These are phyloP conservation scores for Diospyros kaki DNA, from an alignment of 148 eudicot species.

Conservation along the genomic window DNA sequence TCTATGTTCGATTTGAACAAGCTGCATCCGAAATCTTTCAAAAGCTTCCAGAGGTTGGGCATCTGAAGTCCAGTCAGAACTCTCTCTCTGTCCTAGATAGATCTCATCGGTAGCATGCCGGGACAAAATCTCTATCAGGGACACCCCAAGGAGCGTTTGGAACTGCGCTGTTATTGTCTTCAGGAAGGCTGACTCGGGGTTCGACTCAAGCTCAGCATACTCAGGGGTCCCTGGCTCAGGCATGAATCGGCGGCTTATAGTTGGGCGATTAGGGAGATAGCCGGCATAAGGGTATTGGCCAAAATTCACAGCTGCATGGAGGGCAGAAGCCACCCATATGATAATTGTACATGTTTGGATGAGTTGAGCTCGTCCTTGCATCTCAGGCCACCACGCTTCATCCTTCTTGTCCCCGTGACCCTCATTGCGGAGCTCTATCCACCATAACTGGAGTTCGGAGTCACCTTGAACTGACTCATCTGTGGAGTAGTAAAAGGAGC, in stretches of 20 bases:
- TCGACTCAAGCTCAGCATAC: constrained; percentile 22
- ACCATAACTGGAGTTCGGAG: constrained; percentile 53
- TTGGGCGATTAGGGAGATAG: constrained; percentile 32
- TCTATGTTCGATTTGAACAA: constrained; percentile 19
- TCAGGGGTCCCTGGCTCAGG: constrained; percentile 29
- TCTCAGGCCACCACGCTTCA: constrained; percentile 17
- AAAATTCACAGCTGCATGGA: constrained; percentile 21
- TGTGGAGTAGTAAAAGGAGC: constrained; percentile 49
- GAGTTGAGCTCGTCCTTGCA: constrained; percentile 7
- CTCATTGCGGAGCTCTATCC: constrained; percentile 9
- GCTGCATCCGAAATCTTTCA: constrained; percentile 15
- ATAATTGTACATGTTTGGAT: constrained; percentile 16
- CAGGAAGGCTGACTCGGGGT: constrained; percentile 23
- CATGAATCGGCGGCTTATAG: constrained; percentile 27
- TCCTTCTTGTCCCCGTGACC: constrained; percentile 15
- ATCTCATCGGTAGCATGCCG: constrained; percentile 33
- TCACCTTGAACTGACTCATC: constrained; percentile 40
- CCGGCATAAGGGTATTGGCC: constrained; percentile 26
- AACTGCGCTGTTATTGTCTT: constrained; percentile 34
- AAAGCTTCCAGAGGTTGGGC: constrained; percentile 17
- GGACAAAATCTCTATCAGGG: constrained; percentile 37
- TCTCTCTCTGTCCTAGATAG: constrained; percentile 33
- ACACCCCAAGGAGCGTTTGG: constrained; percentile 30
- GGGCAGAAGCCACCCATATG: constrained; percentile 27
- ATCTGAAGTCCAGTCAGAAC: constrained; percentile 29